phyloP scores from a whole-genome alignment of 2,329 filamentous ascomycete species.

The Diaporthe sp. region DNA sequence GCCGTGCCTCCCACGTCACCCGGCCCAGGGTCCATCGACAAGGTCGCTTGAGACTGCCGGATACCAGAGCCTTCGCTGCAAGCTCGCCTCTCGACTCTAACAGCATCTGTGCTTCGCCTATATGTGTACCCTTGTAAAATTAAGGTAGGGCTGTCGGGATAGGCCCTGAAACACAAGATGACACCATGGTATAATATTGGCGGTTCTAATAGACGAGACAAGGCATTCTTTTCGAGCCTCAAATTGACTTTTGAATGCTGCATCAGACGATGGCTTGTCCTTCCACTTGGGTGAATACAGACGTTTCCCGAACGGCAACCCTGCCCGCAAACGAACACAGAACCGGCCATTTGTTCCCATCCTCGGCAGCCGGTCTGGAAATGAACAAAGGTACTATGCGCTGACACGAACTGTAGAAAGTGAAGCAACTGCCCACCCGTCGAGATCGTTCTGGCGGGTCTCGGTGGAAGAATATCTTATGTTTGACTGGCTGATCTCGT shows the following conservation, averaged over 20 bases:
- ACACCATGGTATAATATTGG: slow-evolving; percentile 3
- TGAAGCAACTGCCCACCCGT: not conserved
- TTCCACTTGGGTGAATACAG: not conserved
- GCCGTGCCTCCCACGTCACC: slow-evolving; percentile 54
- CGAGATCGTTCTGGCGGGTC: not conserved
- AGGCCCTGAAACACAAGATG: slow-evolving; percentile 12
- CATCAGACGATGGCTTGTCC: not conserved
- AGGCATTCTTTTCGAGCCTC: slow-evolving; percentile 1
- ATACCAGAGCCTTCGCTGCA: not conserved
- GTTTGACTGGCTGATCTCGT: not conserved
- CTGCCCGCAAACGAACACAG: not conserved
- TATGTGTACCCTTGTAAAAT: slow-evolving; percentile 18
- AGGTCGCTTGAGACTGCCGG: slow-evolving; percentile 48
- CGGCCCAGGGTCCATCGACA: slow-evolving; percentile 56
- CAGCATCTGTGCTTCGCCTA: not conserved
- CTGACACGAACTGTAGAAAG: not conserved
- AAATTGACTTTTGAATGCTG: slow-evolving; percentile 2
- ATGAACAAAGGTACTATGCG: no score
- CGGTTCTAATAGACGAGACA: slow-evolving; percentile 20
- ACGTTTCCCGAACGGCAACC: not conserved
- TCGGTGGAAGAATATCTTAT: not conserved
- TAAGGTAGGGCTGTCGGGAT: slow-evolving; percentile 15
- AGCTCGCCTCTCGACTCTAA: not conserved
- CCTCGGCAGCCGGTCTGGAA: not conserved
- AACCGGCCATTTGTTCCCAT: not conserved